phyloP scores from a whole-genome alignment of 2,329 filamentous ascomycete species.

The Trichoderma sp. region DNA sequence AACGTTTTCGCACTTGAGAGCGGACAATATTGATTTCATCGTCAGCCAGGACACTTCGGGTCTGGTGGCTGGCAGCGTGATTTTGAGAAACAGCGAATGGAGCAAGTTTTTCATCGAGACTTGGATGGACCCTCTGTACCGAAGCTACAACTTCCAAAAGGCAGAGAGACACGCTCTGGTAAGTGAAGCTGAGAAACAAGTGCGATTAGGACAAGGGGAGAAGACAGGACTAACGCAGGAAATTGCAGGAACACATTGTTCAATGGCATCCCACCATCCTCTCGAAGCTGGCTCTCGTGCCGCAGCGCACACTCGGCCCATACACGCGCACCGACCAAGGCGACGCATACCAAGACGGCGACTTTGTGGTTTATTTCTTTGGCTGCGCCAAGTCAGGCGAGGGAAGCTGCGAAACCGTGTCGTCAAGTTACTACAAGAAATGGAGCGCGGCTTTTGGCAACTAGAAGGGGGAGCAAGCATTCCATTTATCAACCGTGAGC shows the following conservation, averaged over 20 bases:
- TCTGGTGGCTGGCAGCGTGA: slow-evolving; percentile 74
- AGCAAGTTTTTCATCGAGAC: slow-evolving; percentile 89
- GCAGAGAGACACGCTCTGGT: slow-evolving; percentile 90
- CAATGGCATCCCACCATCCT: slow-evolving; percentile 98
- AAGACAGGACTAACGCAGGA: slow-evolving; percentile 36
- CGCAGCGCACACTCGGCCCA: slow-evolving; percentile 80
- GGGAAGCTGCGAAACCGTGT: slow-evolving; percentile 72
- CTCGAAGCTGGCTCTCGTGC: slow-evolving; percentile 85
- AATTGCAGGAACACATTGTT: slow-evolving; percentile 74
- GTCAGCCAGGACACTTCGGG: slow-evolving; percentile 84
- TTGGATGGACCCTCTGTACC: slow-evolving; percentile 94
- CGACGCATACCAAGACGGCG: slow-evolving; percentile 76
- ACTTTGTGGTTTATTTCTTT: slow-evolving; percentile 81
- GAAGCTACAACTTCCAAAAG: slow-evolving; percentile 95
- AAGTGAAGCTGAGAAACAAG: slow-evolving; percentile 40
- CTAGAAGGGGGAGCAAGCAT: neutral
- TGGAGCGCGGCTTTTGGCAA: slow-evolving; percentile 50
- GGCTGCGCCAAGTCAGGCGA: slow-evolving; percentile 63
- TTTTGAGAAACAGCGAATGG: slow-evolving; percentile 86
- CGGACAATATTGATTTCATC: slow-evolving; percentile 77
- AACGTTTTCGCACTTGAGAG: slow-evolving; percentile 82
- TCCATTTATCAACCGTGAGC: neutral
- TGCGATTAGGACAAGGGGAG: neutral
- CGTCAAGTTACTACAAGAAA: slow-evolving; percentile 55
- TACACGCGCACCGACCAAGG: slow-evolving; percentile 66